phyloP scores from a whole-genome alignment of 371 early-diverging fungal genomes.

The Actinomucor elegans region DNA sequence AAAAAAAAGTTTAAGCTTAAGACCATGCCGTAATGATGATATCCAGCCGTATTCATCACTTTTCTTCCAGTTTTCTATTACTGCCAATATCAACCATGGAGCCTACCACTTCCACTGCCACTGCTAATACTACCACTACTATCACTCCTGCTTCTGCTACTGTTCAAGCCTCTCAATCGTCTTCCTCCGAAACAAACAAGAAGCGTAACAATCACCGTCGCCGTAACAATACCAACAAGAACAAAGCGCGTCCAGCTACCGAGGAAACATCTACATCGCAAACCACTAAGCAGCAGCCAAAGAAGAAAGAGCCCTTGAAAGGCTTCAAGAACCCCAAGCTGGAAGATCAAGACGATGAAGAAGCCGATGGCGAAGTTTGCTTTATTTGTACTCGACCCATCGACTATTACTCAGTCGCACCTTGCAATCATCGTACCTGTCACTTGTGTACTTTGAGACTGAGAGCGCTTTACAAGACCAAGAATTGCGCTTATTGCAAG shows the following conservation, averaged over 20 bases:
- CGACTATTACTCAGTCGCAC: slow-evolving; percentile 78
- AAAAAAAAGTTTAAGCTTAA: too few species aligned
- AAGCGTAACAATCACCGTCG: slow-evolving; percentile 5
- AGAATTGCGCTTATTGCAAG: slow-evolving; percentile 91
- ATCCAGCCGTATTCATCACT: too few species aligned
- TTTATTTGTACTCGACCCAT: slow-evolving; percentile 92
- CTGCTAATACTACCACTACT: neutral
- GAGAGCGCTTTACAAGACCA: slow-evolving; percentile 83
- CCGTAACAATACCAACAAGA: slow-evolving; percentile 1
- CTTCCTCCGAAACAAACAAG: slow-evolving; percentile 4
- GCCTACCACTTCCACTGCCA: neutral
- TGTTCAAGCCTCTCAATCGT: slow-evolving; percentile 1
- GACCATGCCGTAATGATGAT: too few species aligned
- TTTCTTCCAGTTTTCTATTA: neutral
- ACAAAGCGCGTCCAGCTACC: neutral
- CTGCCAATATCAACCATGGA: neutral
- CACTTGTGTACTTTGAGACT: slow-evolving; percentile 88
- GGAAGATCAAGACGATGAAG: slow-evolving; percentile 25
- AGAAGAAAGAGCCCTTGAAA: slow-evolving; percentile 1
- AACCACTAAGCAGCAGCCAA: neutral
- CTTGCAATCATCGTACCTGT: slow-evolving; percentile 92
- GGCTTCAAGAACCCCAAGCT: slow-evolving; percentile 1
- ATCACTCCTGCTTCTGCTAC: too few species aligned
- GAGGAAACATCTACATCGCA: neutral
- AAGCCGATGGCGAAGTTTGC: slow-evolving; percentile 63